Percentiles rank a stretch among this genome's conserved stretches.
phyloP scores from a whole-genome alignment of 345 rosid species.

The Linum tenue region DNA sequence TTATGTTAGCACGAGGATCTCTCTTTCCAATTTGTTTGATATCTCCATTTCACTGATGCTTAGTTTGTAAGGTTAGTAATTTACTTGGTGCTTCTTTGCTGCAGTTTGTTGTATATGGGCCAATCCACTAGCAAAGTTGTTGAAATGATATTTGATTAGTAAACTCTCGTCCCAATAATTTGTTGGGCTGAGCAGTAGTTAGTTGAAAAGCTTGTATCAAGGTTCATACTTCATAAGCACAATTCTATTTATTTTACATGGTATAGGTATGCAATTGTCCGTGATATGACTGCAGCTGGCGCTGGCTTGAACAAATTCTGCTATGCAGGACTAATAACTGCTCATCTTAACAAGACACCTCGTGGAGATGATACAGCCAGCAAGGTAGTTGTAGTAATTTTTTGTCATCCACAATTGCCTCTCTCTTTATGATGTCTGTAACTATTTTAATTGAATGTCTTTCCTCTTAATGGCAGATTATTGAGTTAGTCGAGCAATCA shows the following conservation, averaged over 20 bases:
- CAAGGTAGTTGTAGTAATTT: constrained; percentile 37
- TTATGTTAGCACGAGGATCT: constrained; percentile 4
- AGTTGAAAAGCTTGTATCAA: background rate
- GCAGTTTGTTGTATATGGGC: background rate
- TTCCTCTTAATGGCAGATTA: constrained; percentile 40
- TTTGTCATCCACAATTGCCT: background rate
- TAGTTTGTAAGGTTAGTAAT: background rate
- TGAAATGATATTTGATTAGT: too few species aligned
- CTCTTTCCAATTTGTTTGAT: constrained; percentile 1
- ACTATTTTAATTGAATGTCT: constrained; percentile 10
- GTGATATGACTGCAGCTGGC: constrained; percentile 98
- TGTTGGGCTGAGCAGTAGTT: background rate
- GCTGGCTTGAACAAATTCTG: constrained; percentile 89
- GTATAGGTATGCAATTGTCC: constrained; percentile 70
- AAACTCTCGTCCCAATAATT: background rate
- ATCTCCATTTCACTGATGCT: background rate
- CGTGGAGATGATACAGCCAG: constrained; percentile 49
- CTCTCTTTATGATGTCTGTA: background rate
- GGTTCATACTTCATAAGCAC: background rate
- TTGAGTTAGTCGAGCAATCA: constrained; percentile 78
- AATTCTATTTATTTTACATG: constrained; percentile 4
- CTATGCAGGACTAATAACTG: constrained; percentile 89
- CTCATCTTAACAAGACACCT: constrained; percentile 67
- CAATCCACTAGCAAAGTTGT: background rate
- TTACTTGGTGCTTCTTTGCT: background rate